Evolutionary conservation across 345 rosid species (phyloP).

Genomic region (Rhizophora mangle): DNA sequence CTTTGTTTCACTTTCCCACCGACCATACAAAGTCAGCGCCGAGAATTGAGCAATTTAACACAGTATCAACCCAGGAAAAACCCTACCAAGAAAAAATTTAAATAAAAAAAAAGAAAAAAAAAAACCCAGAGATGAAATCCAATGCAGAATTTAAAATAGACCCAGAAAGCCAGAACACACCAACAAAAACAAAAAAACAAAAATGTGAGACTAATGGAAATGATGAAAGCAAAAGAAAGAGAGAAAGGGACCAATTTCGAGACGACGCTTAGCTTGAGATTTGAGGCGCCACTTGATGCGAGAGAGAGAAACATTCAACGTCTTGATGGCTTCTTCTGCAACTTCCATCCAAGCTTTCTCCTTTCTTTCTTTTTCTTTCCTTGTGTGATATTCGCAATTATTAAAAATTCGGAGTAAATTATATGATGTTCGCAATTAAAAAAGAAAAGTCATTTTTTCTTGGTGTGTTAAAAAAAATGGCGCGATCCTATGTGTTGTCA

Average conservation of each 20-base stretch:
- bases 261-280: slow-evolving; percentile 59
- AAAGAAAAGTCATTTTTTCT: neutral
- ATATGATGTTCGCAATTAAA: neutral
- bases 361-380: neutral
- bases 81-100: too few species aligned
- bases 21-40: too few species aligned
- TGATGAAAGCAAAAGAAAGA: neutral
- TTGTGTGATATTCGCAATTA: neutral
- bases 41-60: too few species aligned
- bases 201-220: too few species aligned
- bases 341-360: neutral
- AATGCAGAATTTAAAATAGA: slow-evolving; percentile 1
- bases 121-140: slow-evolving; percentile 9
- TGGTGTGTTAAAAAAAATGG: neutral
- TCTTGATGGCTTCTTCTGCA: slow-evolving; percentile 44
- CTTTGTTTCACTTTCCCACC: too few species aligned
- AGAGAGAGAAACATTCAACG: slow-evolving; percentile 46
- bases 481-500: neutral
- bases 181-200: too few species aligned
- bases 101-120: too few species aligned
- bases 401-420: too few species aligned
- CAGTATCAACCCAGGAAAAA: too few species aligned
- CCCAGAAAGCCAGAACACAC: neutral
- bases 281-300: slow-evolving; percentile 73
- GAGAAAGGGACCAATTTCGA: slow-evolving; percentile 48